Base-by-base conservation (phyloP, 768 basidiomycete genomes). In the Boletus rufocinnamomeus region DNA sequence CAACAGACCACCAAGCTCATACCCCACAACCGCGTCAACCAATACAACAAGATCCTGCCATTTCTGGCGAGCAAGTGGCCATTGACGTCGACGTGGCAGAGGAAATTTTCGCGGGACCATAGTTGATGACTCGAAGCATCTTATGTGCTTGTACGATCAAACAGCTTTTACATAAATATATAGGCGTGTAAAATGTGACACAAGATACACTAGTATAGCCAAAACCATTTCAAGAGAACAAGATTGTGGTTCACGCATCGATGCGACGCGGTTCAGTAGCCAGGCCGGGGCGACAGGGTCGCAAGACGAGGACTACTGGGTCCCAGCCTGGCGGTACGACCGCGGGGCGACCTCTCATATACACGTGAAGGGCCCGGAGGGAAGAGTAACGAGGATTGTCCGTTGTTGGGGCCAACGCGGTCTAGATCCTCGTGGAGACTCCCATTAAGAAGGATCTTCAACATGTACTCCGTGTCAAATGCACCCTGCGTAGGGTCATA, bases 401-500 rank as follows among this genome's bases (percentile, higher is more conserved):
- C 41, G 14, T 40, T 44, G 54, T 45, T 56, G 14, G 43, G 54
- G 2, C 52, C 55, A 27, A 50, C 21, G 1, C 55, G 63, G 44
- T 72, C 65, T 13, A 63, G 13, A 16, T 62, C 60, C 56, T 62
- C 59, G 50, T 61, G 52, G 10, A 72, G 6, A 46, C 70, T 59
- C 3, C 71, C 71, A n/a, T n/a, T n/a, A 25, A 72, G 67, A 10
- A 72, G 67, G 47, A 72, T 72, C 65, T 74, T 74, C 21, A 74
- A 41, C 72, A 73, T 73, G 56, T 74, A 73, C 44, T 73, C 72
- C 6, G 72, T 69, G 62, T 74, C 71, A 25, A 73, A 73, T 5
- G 51, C 58, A 57, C 72, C 72, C 1, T 67, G 52, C 21, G 54
- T 58, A 43, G 64, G 65, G 50, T 74, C 69, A 38, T 59, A 81